Percentiles rank a stretch among this genome's conserved stretches.
Evolutionary conservation across 1,284 basidiomycete species (phyloP).

Genomic region (Blastosporella zonata): DNA sequence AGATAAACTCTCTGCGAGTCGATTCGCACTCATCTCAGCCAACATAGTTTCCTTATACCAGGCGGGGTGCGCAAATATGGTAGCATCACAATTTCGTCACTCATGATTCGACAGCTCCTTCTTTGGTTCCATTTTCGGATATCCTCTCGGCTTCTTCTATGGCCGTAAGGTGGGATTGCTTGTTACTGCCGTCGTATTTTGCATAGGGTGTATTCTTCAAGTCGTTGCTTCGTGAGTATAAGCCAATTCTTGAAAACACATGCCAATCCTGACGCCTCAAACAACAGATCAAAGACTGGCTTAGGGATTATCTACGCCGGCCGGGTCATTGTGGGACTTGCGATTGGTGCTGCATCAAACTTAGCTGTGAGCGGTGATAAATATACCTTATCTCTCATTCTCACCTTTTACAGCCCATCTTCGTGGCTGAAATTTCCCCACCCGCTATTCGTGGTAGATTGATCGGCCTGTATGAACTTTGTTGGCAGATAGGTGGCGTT

Average conservation of each 20-base stretch:
- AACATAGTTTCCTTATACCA: constrained; percentile 51
- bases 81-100: background rate
- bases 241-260: background rate
- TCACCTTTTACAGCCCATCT: constrained; percentile 31
- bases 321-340: constrained; percentile 32
- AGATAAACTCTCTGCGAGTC: constrained; percentile 27
- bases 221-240: constrained; percentile 25
- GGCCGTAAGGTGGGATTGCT: constrained; percentile 32
- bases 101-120: constrained; percentile 25
- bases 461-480: constrained; percentile 48
- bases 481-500: constrained; percentile 35
- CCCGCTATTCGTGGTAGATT: constrained; percentile 47
- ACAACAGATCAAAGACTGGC: constrained; percentile 26
- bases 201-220: constrained; percentile 32
- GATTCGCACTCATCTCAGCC: constrained; percentile 36
- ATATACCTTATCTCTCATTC: constrained; percentile 15
- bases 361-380: constrained; percentile 28
- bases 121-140: constrained; percentile 36
- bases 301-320: constrained; percentile 35
- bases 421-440: constrained; percentile 40
- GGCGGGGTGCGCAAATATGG: constrained; percentile 27
- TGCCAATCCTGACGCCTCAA: background rate
- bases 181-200: constrained; percentile 27
- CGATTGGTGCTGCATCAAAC: constrained; percentile 34
- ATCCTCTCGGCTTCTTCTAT: constrained; percentile 30